Percentiles rank a stretch among this genome's conserved stretches.
Conservation (phyloP, 192 early-diverging fungal genomes). For the Coemansia sp. region DNA sequence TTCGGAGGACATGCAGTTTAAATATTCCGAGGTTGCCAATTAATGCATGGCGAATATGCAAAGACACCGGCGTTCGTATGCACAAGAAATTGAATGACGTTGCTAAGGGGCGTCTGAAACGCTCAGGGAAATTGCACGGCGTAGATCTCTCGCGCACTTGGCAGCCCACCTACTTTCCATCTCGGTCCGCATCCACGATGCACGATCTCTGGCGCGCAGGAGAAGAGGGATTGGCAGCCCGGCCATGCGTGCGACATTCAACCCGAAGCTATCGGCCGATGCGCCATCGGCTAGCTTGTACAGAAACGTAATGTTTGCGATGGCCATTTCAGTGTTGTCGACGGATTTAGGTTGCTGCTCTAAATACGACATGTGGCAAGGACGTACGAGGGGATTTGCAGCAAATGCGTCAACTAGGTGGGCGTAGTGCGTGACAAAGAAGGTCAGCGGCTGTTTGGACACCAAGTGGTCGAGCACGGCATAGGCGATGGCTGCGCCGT, state of each 20-base stretch:
- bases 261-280: conserved; percentile 90
- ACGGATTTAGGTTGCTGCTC: conserved; percentile 67
- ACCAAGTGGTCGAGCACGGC: conserved; percentile 87
- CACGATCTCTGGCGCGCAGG: conserved; percentile 65
- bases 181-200: conserved; percentile 67
- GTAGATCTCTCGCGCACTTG: conserved; percentile 19
- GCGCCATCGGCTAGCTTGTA: conserved; percentile 86
- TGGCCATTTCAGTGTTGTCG: conserved; percentile 62
- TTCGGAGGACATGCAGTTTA: neutral
- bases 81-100: neutral
- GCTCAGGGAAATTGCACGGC: conserved; percentile 23
- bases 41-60: neutral
- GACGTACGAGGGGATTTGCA: conserved; percentile 6
- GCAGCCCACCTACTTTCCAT: conserved; percentile 37
- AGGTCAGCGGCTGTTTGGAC: conserved; percentile 69
- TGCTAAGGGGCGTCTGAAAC: neutral
- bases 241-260: conserved; percentile 96
- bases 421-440: conserved; percentile 97
- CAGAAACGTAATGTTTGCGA: conserved; percentile 82
- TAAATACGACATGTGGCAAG: conserved; percentile 45
- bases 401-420: conserved; percentile 68
- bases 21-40: neutral
- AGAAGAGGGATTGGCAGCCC: conserved; percentile 76
- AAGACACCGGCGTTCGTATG: neutral
- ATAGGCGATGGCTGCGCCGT: conserved; percentile 96